Evolutionary conservation across 1,139 yeast species (phyloP), one percentile per base, ranked within the genome.

Genomic region (Saccharomycopsis phalli): DNA sequence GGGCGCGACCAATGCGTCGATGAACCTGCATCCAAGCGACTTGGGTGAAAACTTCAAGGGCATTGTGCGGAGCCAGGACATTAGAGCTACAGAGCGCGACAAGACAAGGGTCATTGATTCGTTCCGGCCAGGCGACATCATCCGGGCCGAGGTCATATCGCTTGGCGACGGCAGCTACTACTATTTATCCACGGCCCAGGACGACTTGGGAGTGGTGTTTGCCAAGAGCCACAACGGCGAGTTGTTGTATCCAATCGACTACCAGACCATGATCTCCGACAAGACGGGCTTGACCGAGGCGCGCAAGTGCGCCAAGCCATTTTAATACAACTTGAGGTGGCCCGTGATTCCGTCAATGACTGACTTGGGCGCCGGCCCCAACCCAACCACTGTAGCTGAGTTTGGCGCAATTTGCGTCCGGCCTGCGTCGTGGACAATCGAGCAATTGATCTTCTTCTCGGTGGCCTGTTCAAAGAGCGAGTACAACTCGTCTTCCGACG

Each of bases 391-490:
- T 0, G 98, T 91, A 2, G 94, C 94, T 48, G 93, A 78, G 1
- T 97, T 97, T 4, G 95, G 82, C 8, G 87, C 95, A 38, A 91
- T 78, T 58, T 91, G 97, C 1, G 98, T 93, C 53, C 97, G 71
- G 3, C 98, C 98, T 23, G 98, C 98, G 62, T 91, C 99, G 51
- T 82, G 94, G 28, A 93, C 86, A 5, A 84, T 71, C 49, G 76
- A 72, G 2, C 88, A 75, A 52, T 87, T 82, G 17, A 91, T 71
- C 1, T 91, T 91, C 38, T 84, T 57, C 2, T 87, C 75, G 35
- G 82, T 71, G 2, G 97, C 97, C 52, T 72, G 75, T 2, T 94
- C 93, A 58, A 75, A 83, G 34, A 91, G 61, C 35, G 76, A 61
- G 53, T 82, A 86, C 76, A 91, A 72, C 34, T 75, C 83, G 37